Base-by-base conservation (phyloP, 179 eudicot genomes). In the Camellia oleifera region DNA sequence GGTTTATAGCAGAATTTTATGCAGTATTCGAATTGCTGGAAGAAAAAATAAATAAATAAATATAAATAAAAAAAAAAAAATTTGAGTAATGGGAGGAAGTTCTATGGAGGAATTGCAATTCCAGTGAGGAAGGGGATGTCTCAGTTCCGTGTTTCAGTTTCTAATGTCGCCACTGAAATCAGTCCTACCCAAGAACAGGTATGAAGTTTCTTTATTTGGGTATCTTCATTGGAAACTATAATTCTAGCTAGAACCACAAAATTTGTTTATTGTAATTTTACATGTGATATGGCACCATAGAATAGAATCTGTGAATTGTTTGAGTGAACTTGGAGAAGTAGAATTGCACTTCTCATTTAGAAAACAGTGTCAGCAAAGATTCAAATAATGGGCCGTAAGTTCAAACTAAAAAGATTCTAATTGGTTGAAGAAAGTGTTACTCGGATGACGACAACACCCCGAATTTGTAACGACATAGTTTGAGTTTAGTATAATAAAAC, bases 91-190 rank as follows among this genome's bases (percentile, higher is more conserved):
- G 85, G 89, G 88, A 90, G 89, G 81, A 92, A 91, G 83, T 86
- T 87, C 69, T 90, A 86, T 90, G 90, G 91, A 79, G 94, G 95
- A 53, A 87, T 89, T 85, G 89, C 91, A 81, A 60, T 86, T 62
- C 90, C 90, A 12, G 72, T 81, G 56, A 90, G 81, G 87, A 92
- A 83, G 67, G 90, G 84, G 81, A 84, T 86, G 78, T 88, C 87
- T 74, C 85, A 83, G 52, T 84, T 85, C n/a, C 89, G 77, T 18
- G 66, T 94, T 83, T 87, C 93, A 20, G 77, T 91, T 81, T 81
- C 92, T 54, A 91, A 89, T 94, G 95, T 94, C 64, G 93, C 95
- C 82, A 92, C 98, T 78, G 89, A 89, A 81, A 72, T 89, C 61
- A 90, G 82, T 81, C 84, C 94, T 61, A 81, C 89, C 63, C 88